A percentile compares a stretch with the other conserved stretches of the same genome.
These are phyloP conservation scores for Neonectria faginata DNA, from an alignment of 2,329 filamentous ascomycete genomes.

Conservation along the genomic window DNA sequence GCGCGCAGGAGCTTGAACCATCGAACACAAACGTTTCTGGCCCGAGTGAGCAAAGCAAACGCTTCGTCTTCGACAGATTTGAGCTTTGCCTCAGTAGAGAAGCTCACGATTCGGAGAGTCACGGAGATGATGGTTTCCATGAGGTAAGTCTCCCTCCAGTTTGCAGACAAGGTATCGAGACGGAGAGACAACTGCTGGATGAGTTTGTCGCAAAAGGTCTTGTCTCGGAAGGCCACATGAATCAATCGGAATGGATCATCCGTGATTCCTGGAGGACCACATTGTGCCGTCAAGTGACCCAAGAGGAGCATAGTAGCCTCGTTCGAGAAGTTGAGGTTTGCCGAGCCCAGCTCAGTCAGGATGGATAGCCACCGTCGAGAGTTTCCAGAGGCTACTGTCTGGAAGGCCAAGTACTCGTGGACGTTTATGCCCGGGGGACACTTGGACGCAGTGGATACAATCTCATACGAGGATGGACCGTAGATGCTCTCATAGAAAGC, in stretches of 20 bases:
- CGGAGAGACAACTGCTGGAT: slow-evolving; percentile 58
- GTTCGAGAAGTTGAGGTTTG: slow-evolving; percentile 71
- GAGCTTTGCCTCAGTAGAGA: slow-evolving; percentile 24
- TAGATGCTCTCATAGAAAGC: slow-evolving; percentile 35
- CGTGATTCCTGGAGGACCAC: slow-evolving; percentile 58
- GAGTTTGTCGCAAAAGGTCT: slow-evolving; percentile 61
- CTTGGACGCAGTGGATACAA: slow-evolving; percentile 61
- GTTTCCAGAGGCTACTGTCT: slow-evolving; percentile 60
- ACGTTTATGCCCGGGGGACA: slow-evolving; percentile 62
- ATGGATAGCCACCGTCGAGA: slow-evolving; percentile 62
- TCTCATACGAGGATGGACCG: slow-evolving; percentile 65
- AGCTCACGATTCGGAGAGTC: slow-evolving; percentile 53
- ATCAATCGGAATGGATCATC: slow-evolving; percentile 53
- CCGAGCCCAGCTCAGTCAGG: slow-evolving; percentile 62
- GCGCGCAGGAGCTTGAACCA: slow-evolving; percentile 64
- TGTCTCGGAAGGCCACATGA: slow-evolving; percentile 64
- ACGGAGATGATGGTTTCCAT: slow-evolving; percentile 71
- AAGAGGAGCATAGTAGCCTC: slow-evolving; percentile 64
- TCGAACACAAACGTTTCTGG: slow-evolving; percentile 51
- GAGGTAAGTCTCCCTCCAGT: slow-evolving; percentile 69
- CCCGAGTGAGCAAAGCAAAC: slow-evolving; percentile 26
- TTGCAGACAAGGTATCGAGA: slow-evolving; percentile 61
- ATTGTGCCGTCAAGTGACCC: slow-evolving; percentile 63
- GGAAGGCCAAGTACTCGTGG: slow-evolving; percentile 66
- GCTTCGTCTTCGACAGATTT: slow-evolving; percentile 6